Conservation (phyloP, 2,329 filamentous ascomycete genomes). For the Clonostachys byssicola region DNA sequence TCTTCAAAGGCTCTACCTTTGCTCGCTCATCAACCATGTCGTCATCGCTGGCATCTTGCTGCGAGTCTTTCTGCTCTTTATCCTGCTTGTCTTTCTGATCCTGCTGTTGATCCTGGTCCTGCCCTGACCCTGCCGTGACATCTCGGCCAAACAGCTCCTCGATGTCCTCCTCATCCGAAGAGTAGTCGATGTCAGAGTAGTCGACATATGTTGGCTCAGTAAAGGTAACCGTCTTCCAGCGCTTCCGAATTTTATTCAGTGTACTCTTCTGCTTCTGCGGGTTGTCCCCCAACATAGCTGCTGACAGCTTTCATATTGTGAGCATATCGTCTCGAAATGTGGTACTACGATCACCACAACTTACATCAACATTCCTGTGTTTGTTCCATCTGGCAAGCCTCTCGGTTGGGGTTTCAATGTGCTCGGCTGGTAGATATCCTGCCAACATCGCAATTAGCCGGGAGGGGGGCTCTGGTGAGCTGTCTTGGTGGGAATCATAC, state of each 20-base stretch:
- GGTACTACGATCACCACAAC: slow-evolving; percentile 20
- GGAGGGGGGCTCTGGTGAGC: no score
- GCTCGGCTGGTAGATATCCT: slow-evolving; percentile 96
- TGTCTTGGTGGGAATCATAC: slow-evolving; percentile 27
- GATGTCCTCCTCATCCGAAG: slow-evolving; percentile 63
- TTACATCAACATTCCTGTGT: slow-evolving; percentile 94
- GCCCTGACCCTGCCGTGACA: slow-evolving; percentile 5
- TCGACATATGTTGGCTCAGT: slow-evolving; percentile 82
- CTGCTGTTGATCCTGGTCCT: slow-evolving; percentile 20
- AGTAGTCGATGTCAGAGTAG: slow-evolving; percentile 83
- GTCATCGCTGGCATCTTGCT: slow-evolving; percentile 20
- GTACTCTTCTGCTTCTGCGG: slow-evolving; percentile 78
- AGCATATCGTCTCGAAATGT: slow-evolving; percentile 3
- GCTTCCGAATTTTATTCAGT: slow-evolving; percentile 78
- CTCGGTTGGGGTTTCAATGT: slow-evolving; percentile 97
- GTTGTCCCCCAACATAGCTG: slow-evolving; percentile 59
- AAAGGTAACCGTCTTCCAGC: slow-evolving; percentile 84
- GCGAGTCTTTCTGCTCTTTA: slow-evolving; percentile 15
- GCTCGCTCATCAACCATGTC: slow-evolving; percentile 44
- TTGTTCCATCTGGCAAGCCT: slow-evolving; percentile 91
- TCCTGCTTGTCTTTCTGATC: slow-evolving; percentile 16
- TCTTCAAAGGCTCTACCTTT: slow-evolving; percentile 52
- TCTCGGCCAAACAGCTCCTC: slow-evolving; percentile 37
- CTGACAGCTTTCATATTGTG: slow-evolving; percentile 43
- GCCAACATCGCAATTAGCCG: slow-evolving; percentile 12